Evolutionary conservation across 2,329 filamentous ascomycete species (phyloP).

Genomic region (Reticulascus tulasneorum): DNA sequence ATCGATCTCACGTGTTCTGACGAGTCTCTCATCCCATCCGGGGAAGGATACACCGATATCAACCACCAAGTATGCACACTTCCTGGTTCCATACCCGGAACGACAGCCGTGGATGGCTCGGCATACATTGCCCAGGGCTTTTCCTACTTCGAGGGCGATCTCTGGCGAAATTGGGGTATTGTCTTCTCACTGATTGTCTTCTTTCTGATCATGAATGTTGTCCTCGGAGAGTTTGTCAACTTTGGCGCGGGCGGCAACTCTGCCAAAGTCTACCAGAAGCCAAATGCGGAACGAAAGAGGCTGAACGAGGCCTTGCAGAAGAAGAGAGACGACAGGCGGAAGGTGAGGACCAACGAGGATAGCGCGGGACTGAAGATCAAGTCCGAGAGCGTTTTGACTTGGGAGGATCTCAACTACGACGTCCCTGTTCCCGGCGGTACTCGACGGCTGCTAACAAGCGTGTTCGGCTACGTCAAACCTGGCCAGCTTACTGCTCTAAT

Average conservation of each 20-base stretch:
- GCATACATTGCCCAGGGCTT: slow-evolving; percentile 68
- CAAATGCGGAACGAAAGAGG: slow-evolving; percentile 61
- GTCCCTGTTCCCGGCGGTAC: slow-evolving; percentile 56
- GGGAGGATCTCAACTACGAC: slow-evolving; percentile 80
- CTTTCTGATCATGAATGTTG: slow-evolving; percentile 72
- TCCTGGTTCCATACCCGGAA: slow-evolving; percentile 65
- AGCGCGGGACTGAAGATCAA: slow-evolving; percentile 51
- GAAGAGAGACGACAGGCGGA: slow-evolving; percentile 55
- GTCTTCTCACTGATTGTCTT: slow-evolving; percentile 70
- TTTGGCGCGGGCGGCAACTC: slow-evolving; percentile 78
- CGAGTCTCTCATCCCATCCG: slow-evolving; percentile 66
- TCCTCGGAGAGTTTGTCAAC: slow-evolving; percentile 73
- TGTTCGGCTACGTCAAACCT: slow-evolving; percentile 69
- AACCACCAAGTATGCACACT: slow-evolving; percentile 78
- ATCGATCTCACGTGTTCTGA: slow-evolving; percentile 65
- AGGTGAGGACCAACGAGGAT: slow-evolving; percentile 40
- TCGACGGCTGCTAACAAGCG: slow-evolving; percentile 50
- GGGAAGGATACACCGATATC: slow-evolving; percentile 66
- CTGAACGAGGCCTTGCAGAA: slow-evolving; percentile 60
- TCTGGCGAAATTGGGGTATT: slow-evolving; percentile 85
- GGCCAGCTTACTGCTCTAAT: slow-evolving; percentile 76
- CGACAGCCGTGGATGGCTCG: slow-evolving; percentile 56
- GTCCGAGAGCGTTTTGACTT: slow-evolving; percentile 71
- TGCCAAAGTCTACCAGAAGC: slow-evolving; percentile 71
- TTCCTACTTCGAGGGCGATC: slow-evolving; percentile 59